Evolutionary conservation across 192 early-diverging fungal genomes (phyloP), one percentile per base, ranked within the genome.

Genomic region (Cladochytrium replicatum): DNA sequence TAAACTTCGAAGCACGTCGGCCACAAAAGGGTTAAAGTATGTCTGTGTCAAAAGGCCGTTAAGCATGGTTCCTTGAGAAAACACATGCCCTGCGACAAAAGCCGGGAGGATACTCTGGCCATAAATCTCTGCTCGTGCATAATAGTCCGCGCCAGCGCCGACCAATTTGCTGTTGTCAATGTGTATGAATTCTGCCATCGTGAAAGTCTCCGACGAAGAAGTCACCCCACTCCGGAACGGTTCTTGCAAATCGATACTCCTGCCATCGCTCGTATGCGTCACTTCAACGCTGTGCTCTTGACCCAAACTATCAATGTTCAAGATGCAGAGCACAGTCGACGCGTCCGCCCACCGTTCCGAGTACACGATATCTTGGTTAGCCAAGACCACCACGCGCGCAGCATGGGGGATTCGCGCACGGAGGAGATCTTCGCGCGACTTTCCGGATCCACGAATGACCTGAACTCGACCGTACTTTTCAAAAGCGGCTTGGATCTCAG

Each of bases 131-230:
- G 47, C 23, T 44, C 31, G 1, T 38, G 19, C 32, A 25, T 61
- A 63, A n/a, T 72, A 56, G 2, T 69, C 68, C 48, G 75, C 74
- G 19, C 67, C 72, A 39, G 80, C 69, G 23, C 85, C 83, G 32
- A 87, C 73, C 51, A 85, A 76, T 64, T 87, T 83, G 67, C 83
- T 81, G 54, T 82, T 85, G 53, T 87, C 56, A 63, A 66, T 13
- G 52, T 84, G 73, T 40, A 80, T 66, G 54, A 84, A 83, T 65
- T 87, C 84, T 40, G 83, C 75, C 21, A 72, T 76, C 43, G 82
- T 62, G 66, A 85, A 84, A 39, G 76, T 76, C 31, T 61, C 34
- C 29, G 34, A 37, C 17, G 13, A 13, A 37, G 13, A 13, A 17
- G 34, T 37, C n/a, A n/a, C n/a, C n/a, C n/a, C n/a, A n/a, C n/a